A percentile compares a stretch with the other conserved stretches of the same genome.
Evolutionary conservation across 345 rosid species (phyloP).

Genomic region (Hibiscus syriacus): DNA sequence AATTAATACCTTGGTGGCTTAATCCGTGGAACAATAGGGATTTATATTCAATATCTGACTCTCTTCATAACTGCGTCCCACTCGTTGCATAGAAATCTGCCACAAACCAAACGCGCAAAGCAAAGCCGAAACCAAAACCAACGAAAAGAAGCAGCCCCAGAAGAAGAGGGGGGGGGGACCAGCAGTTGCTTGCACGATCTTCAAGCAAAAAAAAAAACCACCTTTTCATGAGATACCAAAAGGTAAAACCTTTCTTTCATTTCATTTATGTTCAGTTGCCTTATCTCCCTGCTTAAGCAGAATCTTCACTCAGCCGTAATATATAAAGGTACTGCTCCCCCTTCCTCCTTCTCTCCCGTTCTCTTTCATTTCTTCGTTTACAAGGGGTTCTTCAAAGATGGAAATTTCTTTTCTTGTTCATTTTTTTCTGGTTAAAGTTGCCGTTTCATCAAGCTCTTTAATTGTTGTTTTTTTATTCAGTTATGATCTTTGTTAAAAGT

Average conservation of each 20-base stretch:
- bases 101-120: conserved; percentile 7
- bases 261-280: not conserved
- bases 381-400: not conserved
- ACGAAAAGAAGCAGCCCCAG: no score
- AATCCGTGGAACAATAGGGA: no score
- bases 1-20: no score
- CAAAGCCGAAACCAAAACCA: not conserved
- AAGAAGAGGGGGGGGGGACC: no score
- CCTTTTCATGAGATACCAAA: not conserved
- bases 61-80: not conserved
- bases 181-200: conserved; percentile 14
- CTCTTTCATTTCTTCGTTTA: not conserved
- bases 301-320: not conserved
- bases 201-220: not conserved
- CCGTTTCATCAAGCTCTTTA: not conserved
- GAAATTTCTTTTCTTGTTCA: not conserved
- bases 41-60: not conserved
- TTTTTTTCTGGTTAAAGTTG: not conserved
- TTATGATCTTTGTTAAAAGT: not conserved
- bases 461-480: not conserved
- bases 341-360: not conserved
- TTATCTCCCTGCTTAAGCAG: conserved; percentile 6
- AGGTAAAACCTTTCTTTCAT: not conserved
- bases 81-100: not conserved
- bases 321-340: not conserved